Base-by-base conservation (phyloP, 2,329 filamentous ascomycete species). In the Fusarium sp. region DNA sequence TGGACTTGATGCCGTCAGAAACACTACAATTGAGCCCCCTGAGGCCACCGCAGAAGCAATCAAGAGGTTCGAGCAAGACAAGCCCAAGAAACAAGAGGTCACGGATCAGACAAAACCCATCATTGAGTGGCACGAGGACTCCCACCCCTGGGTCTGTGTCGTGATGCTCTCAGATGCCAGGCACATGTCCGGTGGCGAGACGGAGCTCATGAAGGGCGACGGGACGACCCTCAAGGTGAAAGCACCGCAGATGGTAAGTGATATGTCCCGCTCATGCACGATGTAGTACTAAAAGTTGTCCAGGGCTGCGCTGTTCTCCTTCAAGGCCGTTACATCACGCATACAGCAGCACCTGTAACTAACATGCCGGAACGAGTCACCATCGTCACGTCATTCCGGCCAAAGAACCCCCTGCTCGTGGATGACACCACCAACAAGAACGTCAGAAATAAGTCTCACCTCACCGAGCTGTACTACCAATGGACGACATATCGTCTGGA, bases 81-180 rank as follows among this genome's bases (percentile, higher is more conserved):
- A 71, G 29, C 57, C 64, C 20, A 69, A 72, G 29, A 72, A 68
- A 34, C 35, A 62, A 6, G 62, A 24, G 16, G 68, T 64, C 14
- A 75, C 58, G 56, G 77, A 71, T 38, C 70, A 74, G 54, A 69
- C 62, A 14, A 72, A 76, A 18, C 61, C 74, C 5, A 69, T 77
- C 29, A 75, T 79, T 16, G 78, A 77, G 35, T 88, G 87, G 86
- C 86, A 88, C 77, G 82, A 82, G 75, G 87, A 88, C 75, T 85
- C 83, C 59, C 86, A 86, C 70, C 86, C 86, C 1, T 87, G 86
- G 69, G 86, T 88, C 27, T 87, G 86, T 73, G 86, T 88, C 31
- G 78, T 86, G 5, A 88, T 87, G 87, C 82, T 88, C 68, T 85
- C 83, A 37, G 86, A 88, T 71, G 83, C 83, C 22, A 81, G 81